phyloP scores from a whole-genome alignment of 1,284 basidiomycete genomes.

The Heterobasidion occidentale region DNA sequence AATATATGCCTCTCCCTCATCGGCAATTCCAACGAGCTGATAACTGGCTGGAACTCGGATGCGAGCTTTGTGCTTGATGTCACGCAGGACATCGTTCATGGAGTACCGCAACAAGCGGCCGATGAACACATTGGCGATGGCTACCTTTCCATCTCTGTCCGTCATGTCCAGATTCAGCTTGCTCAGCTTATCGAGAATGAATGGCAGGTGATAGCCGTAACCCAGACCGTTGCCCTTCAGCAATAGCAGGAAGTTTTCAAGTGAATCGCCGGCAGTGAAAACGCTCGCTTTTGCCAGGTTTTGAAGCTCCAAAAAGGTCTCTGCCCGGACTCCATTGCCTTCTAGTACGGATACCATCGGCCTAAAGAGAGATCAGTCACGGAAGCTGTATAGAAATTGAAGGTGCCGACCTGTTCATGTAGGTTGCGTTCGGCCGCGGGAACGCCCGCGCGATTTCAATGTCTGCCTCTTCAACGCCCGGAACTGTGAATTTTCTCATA shows the following conservation, averaged over 20 bases:
- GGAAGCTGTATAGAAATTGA: not conserved
- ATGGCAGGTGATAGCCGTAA: slow-evolving; percentile 34
- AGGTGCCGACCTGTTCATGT: slow-evolving; percentile 47
- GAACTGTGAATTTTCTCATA: slow-evolving; percentile 69
- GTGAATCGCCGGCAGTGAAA: slow-evolving; percentile 41
- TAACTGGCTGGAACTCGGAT: slow-evolving; percentile 61
- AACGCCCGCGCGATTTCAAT: slow-evolving; percentile 65
- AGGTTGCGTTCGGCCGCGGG: slow-evolving; percentile 40
- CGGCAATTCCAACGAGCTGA: slow-evolving; percentile 66
- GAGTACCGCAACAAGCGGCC: slow-evolving; percentile 30
- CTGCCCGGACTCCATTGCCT: slow-evolving; percentile 39
- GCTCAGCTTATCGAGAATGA: slow-evolving; percentile 39
- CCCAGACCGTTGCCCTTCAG: slow-evolving; percentile 45
- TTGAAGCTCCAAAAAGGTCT: slow-evolving; percentile 48
- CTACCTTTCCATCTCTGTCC: slow-evolving; percentile 18
- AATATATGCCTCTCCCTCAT: slow-evolving; percentile 57
- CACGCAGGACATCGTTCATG: slow-evolving; percentile 19
- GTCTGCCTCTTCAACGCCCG: slow-evolving; percentile 30
- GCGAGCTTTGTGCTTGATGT: slow-evolving; percentile 62
- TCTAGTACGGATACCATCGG: slow-evolving; percentile 15
- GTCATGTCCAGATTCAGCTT: slow-evolving; percentile 36
- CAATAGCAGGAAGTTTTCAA: slow-evolving; percentile 32
- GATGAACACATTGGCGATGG: slow-evolving; percentile 48
- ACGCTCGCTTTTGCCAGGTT: slow-evolving; percentile 38
- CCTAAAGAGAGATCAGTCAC: slow-evolving; percentile 3